Evolutionary conservation across 345 rosid species (phyloP), one percentile per base, ranked within the genome.

Genomic region (Noccaea bulbosa): DNA sequence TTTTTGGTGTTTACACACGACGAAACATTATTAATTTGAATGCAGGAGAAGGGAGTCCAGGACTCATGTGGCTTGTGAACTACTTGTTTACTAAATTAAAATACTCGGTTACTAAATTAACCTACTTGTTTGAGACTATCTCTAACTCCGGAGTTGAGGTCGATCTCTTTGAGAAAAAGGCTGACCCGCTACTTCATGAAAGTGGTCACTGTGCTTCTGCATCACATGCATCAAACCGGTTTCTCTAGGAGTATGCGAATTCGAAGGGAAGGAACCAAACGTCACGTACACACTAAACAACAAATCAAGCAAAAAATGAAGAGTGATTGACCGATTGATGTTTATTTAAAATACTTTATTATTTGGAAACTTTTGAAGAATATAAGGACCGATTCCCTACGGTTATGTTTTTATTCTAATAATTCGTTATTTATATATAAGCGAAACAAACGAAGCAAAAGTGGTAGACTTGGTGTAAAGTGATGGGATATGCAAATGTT

Each of bases 261-360:
- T n/a, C 8, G 69, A 62, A 61, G 64, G 59, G 44, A 52, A 52
- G 58, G 45, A 50, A 68, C 69, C 74, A 68, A 61, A 51, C 65
- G 69, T 75, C 78, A 62, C 69, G 69, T 75, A 75, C 44, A 68
- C 79, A 75, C 77, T 61, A 84, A 79, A 80, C 76, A 78, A 72
- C 73, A 50, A 54, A 53, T 76, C 65, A 75, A 73, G 73, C 55
- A 63, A 39, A 60, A 5, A 20, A 33, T 59, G 77, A 82, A 82
- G 65, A 69, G 16, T 69, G 87, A 84, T 80, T 75, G 78, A 81
- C 80, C 81, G 74, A 67, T 75, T 83, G 75, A 39, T 65, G 30
- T 51, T 73, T 70, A 5, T 64, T 32, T 46, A 54, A 17, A 62
- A 61, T 62, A 14, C n/a, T 59, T 67, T 12, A 51, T 61, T 35